Percentiles rank a stretch among this genome's conserved stretches.
Evolutionary conservation across 2,329 filamentous ascomycete genomes (phyloP).

Genomic region (Lizonia empirigonia): DNA sequence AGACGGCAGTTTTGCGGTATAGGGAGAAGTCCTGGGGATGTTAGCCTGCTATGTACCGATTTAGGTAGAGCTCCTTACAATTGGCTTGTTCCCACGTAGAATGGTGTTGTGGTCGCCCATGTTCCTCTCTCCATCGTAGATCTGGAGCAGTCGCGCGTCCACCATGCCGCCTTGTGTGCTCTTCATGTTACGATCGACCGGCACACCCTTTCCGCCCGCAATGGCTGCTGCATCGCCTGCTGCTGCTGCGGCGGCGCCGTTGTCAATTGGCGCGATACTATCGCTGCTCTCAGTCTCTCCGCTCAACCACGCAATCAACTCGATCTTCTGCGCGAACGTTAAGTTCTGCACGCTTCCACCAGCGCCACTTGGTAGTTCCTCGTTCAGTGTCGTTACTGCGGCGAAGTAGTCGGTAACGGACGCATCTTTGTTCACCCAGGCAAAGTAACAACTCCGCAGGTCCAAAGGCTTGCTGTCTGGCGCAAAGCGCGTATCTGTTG

Average conservation of each 20-base stretch:
- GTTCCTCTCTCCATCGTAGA: slow-evolving; percentile 88
- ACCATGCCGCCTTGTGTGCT: slow-evolving; percentile 53
- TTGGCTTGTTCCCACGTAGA: slow-evolving; percentile 84
- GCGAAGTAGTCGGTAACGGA: slow-evolving; percentile 91
- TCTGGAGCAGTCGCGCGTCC: slow-evolving; percentile 82
- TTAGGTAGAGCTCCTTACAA: slow-evolving; percentile 60
- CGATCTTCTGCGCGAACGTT: slow-evolving; percentile 87
- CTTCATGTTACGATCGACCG: slow-evolving; percentile 47
- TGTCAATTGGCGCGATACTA: slow-evolving; percentile 83
- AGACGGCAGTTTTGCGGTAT: slow-evolving; percentile 81
- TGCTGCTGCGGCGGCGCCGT: slow-evolving; percentile 57
- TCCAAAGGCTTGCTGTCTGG: slow-evolving; percentile 73
- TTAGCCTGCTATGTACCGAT: slow-evolving; percentile 20
- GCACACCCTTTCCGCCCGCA: slow-evolving; percentile 55
- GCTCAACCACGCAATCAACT: slow-evolving; percentile 91
- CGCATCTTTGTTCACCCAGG: slow-evolving; percentile 91
- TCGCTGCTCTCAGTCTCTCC: slow-evolving; percentile 82
- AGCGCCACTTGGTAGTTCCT: slow-evolving; percentile 67
- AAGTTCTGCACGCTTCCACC: slow-evolving; percentile 80
- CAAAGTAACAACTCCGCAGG: slow-evolving; percentile 93
- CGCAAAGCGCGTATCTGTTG: slow-evolving; percentile 81
- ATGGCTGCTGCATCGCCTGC: slow-evolving; percentile 60
- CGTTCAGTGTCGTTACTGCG: slow-evolving; percentile 78
- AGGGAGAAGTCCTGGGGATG: slow-evolving; percentile 82
- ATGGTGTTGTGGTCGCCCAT: slow-evolving; percentile 93